Base-by-base conservation (phyloP, 2,329 filamentous ascomycete species). In the Diatrype stigma region DNA sequence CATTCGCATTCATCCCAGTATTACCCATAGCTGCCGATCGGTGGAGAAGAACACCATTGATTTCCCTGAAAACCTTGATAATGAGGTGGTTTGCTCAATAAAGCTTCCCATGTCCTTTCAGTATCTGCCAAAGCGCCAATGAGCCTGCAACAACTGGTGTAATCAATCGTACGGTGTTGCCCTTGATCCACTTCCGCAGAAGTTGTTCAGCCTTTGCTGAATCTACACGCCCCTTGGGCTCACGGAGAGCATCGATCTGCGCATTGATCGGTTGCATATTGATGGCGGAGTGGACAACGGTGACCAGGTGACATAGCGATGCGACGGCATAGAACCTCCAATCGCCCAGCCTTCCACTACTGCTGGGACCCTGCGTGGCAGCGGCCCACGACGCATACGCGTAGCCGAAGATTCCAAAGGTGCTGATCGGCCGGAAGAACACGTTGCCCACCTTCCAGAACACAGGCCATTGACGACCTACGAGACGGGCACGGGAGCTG, bases 221-320 rank as follows among this genome's bases (percentile, higher is more conserved):
- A 48, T 66, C 63, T 10, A 60, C 58, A 10, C 42, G 45, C 22
- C 48, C 59, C 50, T 58, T 57, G 4, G 56, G 48, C n/a, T 60
- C 57, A 35, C 50, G 46, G 49, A 77, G 60, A 16, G 66, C 70
- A 51, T 74, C 72, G n/a, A 78, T 52, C 61, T 73, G 72, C 51
- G 71, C 69, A 50, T 79, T 78, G 56, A 78, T 56, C 22, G 75
- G 75, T 68, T 78, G 74, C 74, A 78, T 75, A 52, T 78, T 78
- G 17, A 73, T 49, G 2, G 75, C 75, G 12, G 72, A 74, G 52
- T 78, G 75, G n/a, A 78, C 54, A 38, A 78, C 71, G 0, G 71
- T 76, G 26, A 70, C 64, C 26, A 78, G 55, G 51, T 78, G 75
- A 61, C 73, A 72, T 4, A 67, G 42, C 7, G 75, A 72, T 4